A percentile compares a stretch with the other conserved stretches of the same genome.
Evolutionary conservation across 1,284 basidiomycete genomes (phyloP).

Genomic region (Cutaneotrichosporon cutaneum): DNA sequence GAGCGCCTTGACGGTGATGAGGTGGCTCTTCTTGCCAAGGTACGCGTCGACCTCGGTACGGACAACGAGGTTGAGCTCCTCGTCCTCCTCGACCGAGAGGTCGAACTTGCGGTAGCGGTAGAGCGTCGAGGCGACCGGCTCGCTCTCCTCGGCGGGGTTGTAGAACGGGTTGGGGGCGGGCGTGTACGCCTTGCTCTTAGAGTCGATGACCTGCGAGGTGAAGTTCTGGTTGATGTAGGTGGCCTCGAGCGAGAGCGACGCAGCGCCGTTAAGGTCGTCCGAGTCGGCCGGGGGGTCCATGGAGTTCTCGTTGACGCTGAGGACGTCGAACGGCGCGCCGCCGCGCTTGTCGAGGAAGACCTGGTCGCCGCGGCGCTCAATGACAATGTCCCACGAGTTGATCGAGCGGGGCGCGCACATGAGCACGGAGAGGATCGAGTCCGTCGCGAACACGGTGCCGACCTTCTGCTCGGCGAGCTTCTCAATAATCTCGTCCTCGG

Average conservation of each 20-base stretch:
- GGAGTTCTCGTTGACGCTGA: slow-evolving; percentile 99
- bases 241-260: slow-evolving; percentile 91
- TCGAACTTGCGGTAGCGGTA: slow-evolving; percentile 97
- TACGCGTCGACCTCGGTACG: slow-evolving; percentile 97
- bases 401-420: slow-evolving; percentile 96
- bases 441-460: slow-evolving; percentile 89
- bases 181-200: slow-evolving; percentile 60
- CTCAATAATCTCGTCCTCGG: slow-evolving; percentile 93
- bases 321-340: slow-evolving; percentile 92
- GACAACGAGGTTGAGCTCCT: slow-evolving; percentile 79
- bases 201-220: slow-evolving; percentile 89
- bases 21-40: slow-evolving; percentile 59
- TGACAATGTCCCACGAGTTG: slow-evolving; percentile 98
- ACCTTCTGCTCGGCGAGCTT: slow-evolving; percentile 75
- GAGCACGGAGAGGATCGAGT: slow-evolving; percentile 90
- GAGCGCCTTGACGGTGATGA: slow-evolving; percentile 89
- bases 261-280: slow-evolving; percentile 80
- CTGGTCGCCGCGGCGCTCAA: slow-evolving; percentile 87
- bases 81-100: slow-evolving; percentile 86
- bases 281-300: slow-evolving; percentile 90
- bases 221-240: slow-evolving; percentile 99
- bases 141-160: slow-evolving; percentile 79
- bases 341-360: slow-evolving; percentile 98
- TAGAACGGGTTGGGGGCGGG: slow-evolving; percentile 93
- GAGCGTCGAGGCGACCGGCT: slow-evolving; percentile 90